Percentiles rank a stretch among this genome's conserved stretches.
Conservation (phyloP, 2,329 filamentous ascomycete species). For the Corynespora cassiicola region DNA sequence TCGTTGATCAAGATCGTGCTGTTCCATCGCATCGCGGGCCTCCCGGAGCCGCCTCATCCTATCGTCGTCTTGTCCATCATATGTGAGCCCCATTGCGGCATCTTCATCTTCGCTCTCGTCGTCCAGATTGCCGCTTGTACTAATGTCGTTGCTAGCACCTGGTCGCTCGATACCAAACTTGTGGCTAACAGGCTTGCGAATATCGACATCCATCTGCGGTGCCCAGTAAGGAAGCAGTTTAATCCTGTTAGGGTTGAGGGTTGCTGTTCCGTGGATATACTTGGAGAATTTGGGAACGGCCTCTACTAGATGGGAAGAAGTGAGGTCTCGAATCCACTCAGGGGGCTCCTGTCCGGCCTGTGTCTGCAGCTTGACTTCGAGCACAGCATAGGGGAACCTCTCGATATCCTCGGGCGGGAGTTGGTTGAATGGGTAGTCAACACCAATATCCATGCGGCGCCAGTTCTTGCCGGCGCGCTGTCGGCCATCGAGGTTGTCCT, state of each 20-base stretch:
- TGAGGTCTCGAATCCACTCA: conserved; percentile 94
- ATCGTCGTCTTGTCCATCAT: conserved; percentile 49
- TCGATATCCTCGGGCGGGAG: conserved; percentile 84
- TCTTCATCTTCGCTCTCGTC: conserved; percentile 73
- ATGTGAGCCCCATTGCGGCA: conserved; percentile 36
- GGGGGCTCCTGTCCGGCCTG: conserved; percentile 94
- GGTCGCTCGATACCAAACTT: conserved; percentile 89
- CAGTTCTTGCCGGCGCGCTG: conserved; percentile 84
- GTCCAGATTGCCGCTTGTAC: conserved; percentile 78
- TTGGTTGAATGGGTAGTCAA: conserved; percentile 93
- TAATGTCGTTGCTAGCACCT: conserved; percentile 74
- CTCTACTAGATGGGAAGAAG: conserved; percentile 91
- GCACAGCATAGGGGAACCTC: conserved; percentile 91
- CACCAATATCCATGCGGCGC: conserved; percentile 95
- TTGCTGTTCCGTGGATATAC: conserved; percentile 94
- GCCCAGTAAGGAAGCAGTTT: conserved; percentile 95
- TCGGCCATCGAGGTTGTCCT: conserved; percentile 89
- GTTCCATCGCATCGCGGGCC: conserved; percentile 57
- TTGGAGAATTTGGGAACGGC: conserved; percentile 99
- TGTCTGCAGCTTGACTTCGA: conserved; percentile 98
- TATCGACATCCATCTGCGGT: conserved; percentile 98
- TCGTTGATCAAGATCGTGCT: conserved; percentile 57
- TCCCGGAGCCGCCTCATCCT: conserved; percentile 56
- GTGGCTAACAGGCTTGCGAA: conserved; percentile 87
- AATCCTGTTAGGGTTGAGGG: conserved; percentile 85